Percentiles rank a stretch among this genome's conserved stretches.
phyloP scores from a whole-genome alignment of 1,139 yeast genomes.

The Hansenula sp. region DNA sequence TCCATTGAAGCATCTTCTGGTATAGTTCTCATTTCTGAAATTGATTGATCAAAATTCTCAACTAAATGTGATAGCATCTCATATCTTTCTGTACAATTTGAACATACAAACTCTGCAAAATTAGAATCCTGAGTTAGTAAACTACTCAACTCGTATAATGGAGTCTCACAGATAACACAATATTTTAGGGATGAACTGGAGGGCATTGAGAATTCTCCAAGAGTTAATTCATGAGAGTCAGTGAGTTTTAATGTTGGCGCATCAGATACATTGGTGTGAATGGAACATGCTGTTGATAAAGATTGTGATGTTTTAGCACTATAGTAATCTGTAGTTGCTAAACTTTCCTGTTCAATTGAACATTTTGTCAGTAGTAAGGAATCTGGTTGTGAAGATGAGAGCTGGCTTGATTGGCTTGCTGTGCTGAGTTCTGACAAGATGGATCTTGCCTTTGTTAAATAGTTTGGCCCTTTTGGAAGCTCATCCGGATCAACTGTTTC shows the following conservation, averaged over 20 bases:
- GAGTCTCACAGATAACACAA: constrained; percentile 64
- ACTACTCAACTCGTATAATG: constrained; percentile 60
- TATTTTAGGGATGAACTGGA: constrained; percentile 33
- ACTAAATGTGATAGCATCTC: constrained; percentile 43
- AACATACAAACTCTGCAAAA: constrained; percentile 56
- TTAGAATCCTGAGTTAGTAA: constrained; percentile 26
- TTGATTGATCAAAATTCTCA: constrained; percentile 23
- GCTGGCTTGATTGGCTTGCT: not conserved
- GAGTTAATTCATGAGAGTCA: constrained; percentile 7
- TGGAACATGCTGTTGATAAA: constrained; percentile 2
- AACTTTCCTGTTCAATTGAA: not conserved
- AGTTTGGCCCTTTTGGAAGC: constrained; percentile 1
- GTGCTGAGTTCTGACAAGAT: constrained; percentile 2
- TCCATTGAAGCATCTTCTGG: constrained; percentile 13
- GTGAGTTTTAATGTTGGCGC: constrained; percentile 16
- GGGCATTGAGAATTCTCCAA: constrained; percentile 13
- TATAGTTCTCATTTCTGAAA: constrained; percentile 7
- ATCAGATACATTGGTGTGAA: constrained; percentile 3
- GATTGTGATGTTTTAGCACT: constrained; percentile 2
- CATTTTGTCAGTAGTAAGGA: not conserved
- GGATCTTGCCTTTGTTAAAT: constrained; percentile 4
- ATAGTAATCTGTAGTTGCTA: not conserved
- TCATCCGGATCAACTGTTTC: not conserved
- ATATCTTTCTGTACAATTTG: constrained; percentile 55
- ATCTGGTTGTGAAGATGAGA: not conserved